phyloP scores from a whole-genome alignment of 2,329 filamentous ascomycete genomes.

The Cytospora schulzeri region DNA sequence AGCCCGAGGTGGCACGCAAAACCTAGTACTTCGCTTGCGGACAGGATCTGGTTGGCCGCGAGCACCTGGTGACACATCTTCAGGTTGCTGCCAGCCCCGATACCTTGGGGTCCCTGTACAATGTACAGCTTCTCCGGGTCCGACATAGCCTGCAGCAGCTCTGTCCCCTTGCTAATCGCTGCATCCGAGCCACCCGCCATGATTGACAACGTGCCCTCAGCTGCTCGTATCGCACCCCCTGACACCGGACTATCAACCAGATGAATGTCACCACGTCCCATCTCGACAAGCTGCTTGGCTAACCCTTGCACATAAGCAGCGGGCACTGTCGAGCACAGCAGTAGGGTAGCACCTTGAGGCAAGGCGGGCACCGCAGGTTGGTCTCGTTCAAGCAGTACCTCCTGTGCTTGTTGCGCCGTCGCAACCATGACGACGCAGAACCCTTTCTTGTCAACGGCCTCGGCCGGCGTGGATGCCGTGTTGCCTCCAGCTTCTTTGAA shows the following conservation, averaged over 20 bases:
- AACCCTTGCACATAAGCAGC: constrained; percentile 66
- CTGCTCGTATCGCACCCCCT: constrained; percentile 68
- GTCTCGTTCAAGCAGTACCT: constrained; percentile 63
- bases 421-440: constrained; percentile 77
- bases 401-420: constrained; percentile 68
- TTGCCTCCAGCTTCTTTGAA: constrained; percentile 66
- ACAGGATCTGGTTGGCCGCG: constrained; percentile 64
- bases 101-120: constrained; percentile 53
- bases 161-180: constrained; percentile 58
- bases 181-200: constrained; percentile 66
- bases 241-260: constrained; percentile 75
- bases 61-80: constrained; percentile 67
- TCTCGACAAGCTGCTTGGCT: constrained; percentile 54
- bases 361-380: constrained; percentile 52
- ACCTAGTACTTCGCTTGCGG: constrained; percentile 61
- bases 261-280: constrained; percentile 62
- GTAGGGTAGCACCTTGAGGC: constrained; percentile 59
- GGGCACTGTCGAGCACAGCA: constrained; percentile 72
- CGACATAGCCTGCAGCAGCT: constrained; percentile 65
- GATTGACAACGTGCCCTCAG: constrained; percentile 73
- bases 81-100: constrained; percentile 63
- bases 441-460: constrained; percentile 59
- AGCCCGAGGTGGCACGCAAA: constrained; percentile 60
- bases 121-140: constrained; percentile 63
- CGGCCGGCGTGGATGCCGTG: constrained; percentile 59